Base-by-base conservation (phyloP, 192 early-diverging fungal species). In the Backusella psychrophila region DNA sequence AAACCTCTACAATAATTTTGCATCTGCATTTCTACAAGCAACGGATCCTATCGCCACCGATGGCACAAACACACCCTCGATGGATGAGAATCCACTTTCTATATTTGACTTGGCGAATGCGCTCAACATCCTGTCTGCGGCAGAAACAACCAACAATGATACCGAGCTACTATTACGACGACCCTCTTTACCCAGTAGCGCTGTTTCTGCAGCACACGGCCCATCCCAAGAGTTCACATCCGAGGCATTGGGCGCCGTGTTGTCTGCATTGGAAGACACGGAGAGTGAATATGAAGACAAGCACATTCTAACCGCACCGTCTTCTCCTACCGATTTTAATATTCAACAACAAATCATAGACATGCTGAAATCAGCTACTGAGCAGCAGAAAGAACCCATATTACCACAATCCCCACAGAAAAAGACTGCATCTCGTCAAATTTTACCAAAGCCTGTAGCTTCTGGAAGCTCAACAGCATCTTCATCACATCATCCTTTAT, bases 1-100 rank as follows among this genome's bases (percentile, higher is more conserved):
- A 19, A 73, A 38, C 41, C 56, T 78, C 6, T 74, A 73, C 41
- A 49, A 73, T 46, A 69, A 66, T 31, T 74, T 78, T 34, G 77
- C 77, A 17, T 72, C 42, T 26, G 77, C 72, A 12, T 78, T 78
- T 69, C n/a, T 78, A 34, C 77, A 78, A 53, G 42, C 72, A 5
- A 46, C 49, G 19, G 31, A 56, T n/a, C 6, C 6, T 53, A 11
- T 8, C 11, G 19, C 67, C 17, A 56, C 52, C 41, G 39, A 31
- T 4, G 74, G 42, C 12, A 63, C 56, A 29, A 63, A 63, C 23
- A 63, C 56, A 63, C 56, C 56, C 3, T 14, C 56, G 2, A 26
- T 19, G 29, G 70, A 72, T 31, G 70, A 52, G 23, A 39, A 69
- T 42, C 59, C 56, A 65, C 53, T 74, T 26, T 74, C 72, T 15